Evolutionary conservation across 768 basidiomycete species (phyloP), one percentile per base, ranked within the genome.

Genomic region (Steccherinum ochraceum): DNA sequence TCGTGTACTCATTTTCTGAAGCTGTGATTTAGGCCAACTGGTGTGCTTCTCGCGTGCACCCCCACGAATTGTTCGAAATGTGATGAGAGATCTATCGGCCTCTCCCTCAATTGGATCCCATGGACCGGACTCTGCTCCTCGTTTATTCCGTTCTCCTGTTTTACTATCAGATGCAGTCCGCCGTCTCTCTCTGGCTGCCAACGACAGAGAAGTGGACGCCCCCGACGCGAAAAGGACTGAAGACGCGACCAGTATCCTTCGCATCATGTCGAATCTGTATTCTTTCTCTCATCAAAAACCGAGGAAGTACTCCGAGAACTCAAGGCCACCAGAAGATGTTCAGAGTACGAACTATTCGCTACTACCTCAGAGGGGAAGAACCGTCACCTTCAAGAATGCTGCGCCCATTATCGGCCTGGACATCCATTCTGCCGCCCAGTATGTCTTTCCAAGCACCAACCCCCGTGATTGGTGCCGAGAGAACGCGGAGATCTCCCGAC

Each of bases 31-130:
- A 94, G 93, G 91, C 45, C 84, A 93, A 69, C 70, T 95, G 1
- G 79, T 94, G 0, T 90, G 84, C 62, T 93, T 95, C 69, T 93
- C 89, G 70, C 79, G 84, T 42, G 80, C 84, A 3, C 83, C 86
- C 2, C 84, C 83, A 18, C 78, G 86, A 13, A 78, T 86, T 51
- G 80, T 88, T 7, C 78, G 79, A n/a, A 81, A 81, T 46, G 66
- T 72, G 12, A 62, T 77, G 45, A 70, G 78, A 55, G 75, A 76
- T 23, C 50, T 76, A 12, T 74, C 77, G 3, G 63, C 71, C 35
- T 77, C 78, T 16, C 71, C 79, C 21, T 65, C 69, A 5, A 42
- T 62, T 4, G 48, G 58, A 5, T 48, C 67, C 4, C 63, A 55
- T 1, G 26, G 51, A 2, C 42, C 41, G 20, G 65, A 69, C 16